These are phyloP conservation scores for Fonsecaea erecta DNA, from an alignment of 2,329 filamentous ascomycete genomes.

Conservation along the genomic window DNA sequence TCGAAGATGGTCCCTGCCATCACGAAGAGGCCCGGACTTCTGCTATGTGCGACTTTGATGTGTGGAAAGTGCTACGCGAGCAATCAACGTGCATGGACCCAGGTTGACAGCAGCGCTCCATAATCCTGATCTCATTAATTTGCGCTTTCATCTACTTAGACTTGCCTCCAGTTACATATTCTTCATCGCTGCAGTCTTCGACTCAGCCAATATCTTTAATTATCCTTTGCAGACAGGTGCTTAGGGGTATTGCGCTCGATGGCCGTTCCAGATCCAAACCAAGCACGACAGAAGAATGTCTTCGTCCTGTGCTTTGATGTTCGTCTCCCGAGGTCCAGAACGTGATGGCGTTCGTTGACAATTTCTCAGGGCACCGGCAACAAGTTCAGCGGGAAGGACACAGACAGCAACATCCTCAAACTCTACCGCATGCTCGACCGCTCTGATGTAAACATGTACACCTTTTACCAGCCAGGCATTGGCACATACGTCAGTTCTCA, in stretches of 20 bases:
- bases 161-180: background rate
- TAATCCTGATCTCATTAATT: background rate
- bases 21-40: background rate
- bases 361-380: constrained; percentile 50
- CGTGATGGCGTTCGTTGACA: constrained; percentile 37
- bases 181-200: background rate
- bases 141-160: background rate
- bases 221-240: background rate
- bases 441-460: constrained; percentile 33
- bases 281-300: constrained; percentile 27
- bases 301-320: constrained; percentile 36
- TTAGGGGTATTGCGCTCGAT: constrained; percentile 2
- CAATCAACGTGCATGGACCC: background rate
- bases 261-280: constrained; percentile 15
- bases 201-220: background rate
- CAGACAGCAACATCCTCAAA: constrained; percentile 54
- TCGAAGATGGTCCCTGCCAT: background rate
- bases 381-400: constrained; percentile 50
- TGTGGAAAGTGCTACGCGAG: background rate
- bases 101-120: background rate
- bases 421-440: constrained; percentile 48
- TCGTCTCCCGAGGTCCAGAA: background rate
- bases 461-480: constrained; percentile 36
- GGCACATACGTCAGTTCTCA: constrained; percentile 70
- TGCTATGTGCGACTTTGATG: background rate